phyloP scores from a whole-genome alignment of 352 stramenopile genomes.

The Pilasporangium apinafurcum region DNA sequence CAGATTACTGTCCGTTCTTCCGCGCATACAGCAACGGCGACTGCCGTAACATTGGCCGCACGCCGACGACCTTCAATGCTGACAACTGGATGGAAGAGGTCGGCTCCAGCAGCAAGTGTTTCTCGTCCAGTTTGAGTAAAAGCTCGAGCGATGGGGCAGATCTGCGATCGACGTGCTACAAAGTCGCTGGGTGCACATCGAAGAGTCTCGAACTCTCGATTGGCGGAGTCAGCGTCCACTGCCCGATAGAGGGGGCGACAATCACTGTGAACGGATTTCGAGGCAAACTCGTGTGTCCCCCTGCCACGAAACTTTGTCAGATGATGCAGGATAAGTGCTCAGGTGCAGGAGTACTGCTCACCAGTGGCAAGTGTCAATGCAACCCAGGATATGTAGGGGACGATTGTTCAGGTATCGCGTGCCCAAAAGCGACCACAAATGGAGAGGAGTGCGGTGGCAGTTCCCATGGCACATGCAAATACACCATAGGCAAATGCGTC shows the following conservation, averaged over 20 bases:
- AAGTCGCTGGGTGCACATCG: conserved; percentile 37
- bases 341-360: conserved; percentile 41
- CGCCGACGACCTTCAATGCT: conserved; percentile 24
- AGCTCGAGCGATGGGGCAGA: conserved; percentile 21
- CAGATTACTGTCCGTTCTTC: conserved; percentile 82
- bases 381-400: conserved; percentile 38
- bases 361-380: conserved; percentile 45
- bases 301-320: conserved; percentile 45
- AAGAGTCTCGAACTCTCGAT: conserved; percentile 37
- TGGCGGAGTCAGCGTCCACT: conserved; percentile 43
- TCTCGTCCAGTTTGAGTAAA: conserved; percentile 60
- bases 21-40: conserved; percentile 73
- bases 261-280: conserved; percentile 40
- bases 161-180: conserved; percentile 46
- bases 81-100: conserved; percentile 49
- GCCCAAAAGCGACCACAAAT: conserved; percentile 22
- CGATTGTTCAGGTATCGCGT: conserved; percentile 48
- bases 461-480: conserved; percentile 37
- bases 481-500: conserved; percentile 29
- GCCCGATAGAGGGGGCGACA: conserved; percentile 48
- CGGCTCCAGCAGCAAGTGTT: conserved; percentile 53
- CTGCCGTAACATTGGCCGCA: conserved; percentile 48
- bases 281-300: conserved; percentile 45
- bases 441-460: conserved; percentile 32
- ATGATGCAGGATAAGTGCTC: conserved; percentile 68